phyloP scores from a whole-genome alignment of 371 early-diverging fungal genomes.

The Rhizopus arrhizus region DNA sequence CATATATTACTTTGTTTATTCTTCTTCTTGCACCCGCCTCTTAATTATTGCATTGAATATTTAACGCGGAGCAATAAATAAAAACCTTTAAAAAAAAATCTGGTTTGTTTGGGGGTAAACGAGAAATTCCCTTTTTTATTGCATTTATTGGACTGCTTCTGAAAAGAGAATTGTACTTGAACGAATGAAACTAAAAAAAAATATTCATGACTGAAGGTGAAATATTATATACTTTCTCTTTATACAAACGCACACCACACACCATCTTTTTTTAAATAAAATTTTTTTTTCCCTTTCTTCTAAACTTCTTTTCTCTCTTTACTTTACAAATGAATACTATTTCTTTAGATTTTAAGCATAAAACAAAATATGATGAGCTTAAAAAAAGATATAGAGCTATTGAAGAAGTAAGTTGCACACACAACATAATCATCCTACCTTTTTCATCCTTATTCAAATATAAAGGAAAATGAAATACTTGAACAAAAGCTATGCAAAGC shows the following conservation, averaged over 20 bases:
- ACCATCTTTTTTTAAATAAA: conserved; percentile 3
- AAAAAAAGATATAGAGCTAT: conserved; percentile 62
- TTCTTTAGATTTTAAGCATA: conserved; percentile 31
- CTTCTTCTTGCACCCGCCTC: too few species aligned
- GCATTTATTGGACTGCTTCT: too few species aligned
- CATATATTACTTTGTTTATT: too few species aligned
- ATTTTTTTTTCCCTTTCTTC: conserved; percentile 7
- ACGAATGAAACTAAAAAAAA: too few species aligned
- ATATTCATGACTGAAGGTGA: too few species aligned
- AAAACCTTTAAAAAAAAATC: too few species aligned
- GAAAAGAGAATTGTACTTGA: too few species aligned
- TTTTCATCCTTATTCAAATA: not conserved
- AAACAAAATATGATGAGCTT: conserved; percentile 59
- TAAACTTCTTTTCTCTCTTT: not conserved
- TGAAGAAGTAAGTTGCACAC: conserved; percentile 52
- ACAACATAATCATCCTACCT: not conserved
- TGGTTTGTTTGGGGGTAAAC: too few species aligned
- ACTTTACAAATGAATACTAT: not conserved
- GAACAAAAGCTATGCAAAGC: conserved; percentile 46
- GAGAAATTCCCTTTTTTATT: too few species aligned
- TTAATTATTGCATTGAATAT: too few species aligned
- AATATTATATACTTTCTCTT: not conserved
- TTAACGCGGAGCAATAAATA: too few species aligned
- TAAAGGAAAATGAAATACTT: conserved; percentile 51
- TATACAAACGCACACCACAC: not conserved